A percentile compares a stretch with the other conserved stretches of the same genome.
Conservation (phyloP, 2,329 filamentous ascomycete species). For the Neonectria coccinea region DNA sequence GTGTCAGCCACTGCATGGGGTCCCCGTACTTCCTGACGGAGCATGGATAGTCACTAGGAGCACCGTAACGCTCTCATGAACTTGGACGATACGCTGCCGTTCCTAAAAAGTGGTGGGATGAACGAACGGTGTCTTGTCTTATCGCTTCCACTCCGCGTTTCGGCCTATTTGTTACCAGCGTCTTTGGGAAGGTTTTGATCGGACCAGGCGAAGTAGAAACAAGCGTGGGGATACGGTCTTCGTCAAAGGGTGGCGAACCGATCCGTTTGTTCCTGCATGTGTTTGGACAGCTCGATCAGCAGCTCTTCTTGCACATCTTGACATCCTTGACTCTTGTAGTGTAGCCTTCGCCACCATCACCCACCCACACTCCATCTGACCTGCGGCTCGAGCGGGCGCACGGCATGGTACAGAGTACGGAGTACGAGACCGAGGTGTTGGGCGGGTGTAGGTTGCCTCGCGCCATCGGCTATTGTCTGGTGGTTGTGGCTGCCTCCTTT, state of each 20-base stretch:
- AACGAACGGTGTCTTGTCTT: slow-evolving; percentile 7
- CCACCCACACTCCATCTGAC: not conserved
- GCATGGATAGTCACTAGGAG: slow-evolving; percentile 12
- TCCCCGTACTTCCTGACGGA: slow-evolving; percentile 22
- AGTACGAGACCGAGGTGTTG: slow-evolving; percentile 13
- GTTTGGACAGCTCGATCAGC: slow-evolving; percentile 16
- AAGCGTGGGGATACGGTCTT: slow-evolving; percentile 9
- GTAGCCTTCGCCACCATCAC: slow-evolving; percentile 15
- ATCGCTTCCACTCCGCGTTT: not conserved
- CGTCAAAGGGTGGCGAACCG: slow-evolving; percentile 1
- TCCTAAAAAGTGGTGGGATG: slow-evolving; percentile 12
- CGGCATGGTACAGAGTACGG: slow-evolving; percentile 1
- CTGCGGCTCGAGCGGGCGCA: slow-evolving; percentile 17
- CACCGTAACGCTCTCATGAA: slow-evolving; percentile 3
- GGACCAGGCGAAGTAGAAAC: slow-evolving; percentile 11
- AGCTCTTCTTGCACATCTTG: slow-evolving; percentile 3
- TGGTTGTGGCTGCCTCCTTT: slow-evolving; percentile 15
- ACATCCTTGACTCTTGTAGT: slow-evolving; percentile 12
- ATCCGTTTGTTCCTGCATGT: not conserved
- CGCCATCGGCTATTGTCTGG: slow-evolving; percentile 11
- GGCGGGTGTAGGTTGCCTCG: slow-evolving; percentile 2
- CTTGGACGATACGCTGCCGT: slow-evolving; percentile 8
- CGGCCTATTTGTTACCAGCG: not conserved
- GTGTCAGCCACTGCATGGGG: slow-evolving; percentile 22
- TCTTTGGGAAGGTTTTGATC: slow-evolving; percentile 10